Percentiles rank a stretch among this genome's conserved stretches.
Conservation (phyloP, 495 filamentous ascomycete species). For the Aspergillus ellipticus region DNA sequence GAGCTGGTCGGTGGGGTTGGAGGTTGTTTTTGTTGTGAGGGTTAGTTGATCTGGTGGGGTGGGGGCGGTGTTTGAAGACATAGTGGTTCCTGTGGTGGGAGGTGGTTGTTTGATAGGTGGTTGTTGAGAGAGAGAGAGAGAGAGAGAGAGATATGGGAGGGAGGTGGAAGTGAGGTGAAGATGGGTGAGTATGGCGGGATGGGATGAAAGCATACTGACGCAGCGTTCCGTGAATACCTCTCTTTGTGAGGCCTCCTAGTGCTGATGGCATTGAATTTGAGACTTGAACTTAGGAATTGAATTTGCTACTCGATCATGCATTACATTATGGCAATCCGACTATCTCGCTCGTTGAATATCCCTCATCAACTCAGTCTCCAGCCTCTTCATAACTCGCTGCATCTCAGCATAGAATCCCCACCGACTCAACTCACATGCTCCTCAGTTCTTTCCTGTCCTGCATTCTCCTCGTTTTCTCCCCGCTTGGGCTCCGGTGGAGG, state of each 20-base stretch:
- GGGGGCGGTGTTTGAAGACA: too few relatives aligned
- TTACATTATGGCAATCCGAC: too few relatives aligned
- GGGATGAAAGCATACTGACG: background rate
- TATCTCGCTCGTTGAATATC: too few relatives aligned
- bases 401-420: background rate
- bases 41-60: background rate
- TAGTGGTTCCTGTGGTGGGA: background rate
- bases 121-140: background rate
- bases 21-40: slow-evolving; percentile 18
- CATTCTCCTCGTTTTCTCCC: background rate
- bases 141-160: background rate
- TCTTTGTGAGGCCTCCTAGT: too few relatives aligned
- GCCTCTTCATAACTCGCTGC: too few relatives aligned
- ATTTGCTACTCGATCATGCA: too few relatives aligned
- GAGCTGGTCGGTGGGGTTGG: slow-evolving; percentile 32
- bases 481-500: background rate
- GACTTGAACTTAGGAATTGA: too few relatives aligned
- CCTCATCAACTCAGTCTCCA: too few relatives aligned
- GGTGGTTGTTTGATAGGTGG: background rate
- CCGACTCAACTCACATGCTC: background rate
- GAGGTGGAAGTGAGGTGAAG: too few relatives aligned
- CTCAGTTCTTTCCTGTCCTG: too few relatives aligned
- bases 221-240: background rate
- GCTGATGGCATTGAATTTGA: too few relatives aligned
- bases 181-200: too few relatives aligned